Evolutionary conservation across 2,329 filamentous ascomycete species (phyloP).

Genomic region (Ophiocordyceps sinensis): DNA sequence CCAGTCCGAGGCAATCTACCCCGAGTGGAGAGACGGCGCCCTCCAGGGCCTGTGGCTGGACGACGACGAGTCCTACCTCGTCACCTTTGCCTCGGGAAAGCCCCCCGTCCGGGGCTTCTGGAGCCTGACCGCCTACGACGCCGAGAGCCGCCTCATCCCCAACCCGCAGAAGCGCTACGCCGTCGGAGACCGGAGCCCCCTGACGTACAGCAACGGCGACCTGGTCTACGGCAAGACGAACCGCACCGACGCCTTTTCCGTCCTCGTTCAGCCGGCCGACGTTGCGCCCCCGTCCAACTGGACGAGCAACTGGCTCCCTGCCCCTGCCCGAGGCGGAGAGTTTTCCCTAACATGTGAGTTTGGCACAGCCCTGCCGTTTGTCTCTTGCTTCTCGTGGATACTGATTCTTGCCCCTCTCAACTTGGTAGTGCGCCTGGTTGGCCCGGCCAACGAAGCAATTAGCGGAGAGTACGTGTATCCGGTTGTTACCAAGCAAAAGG

Average conservation of each 20-base stretch:
- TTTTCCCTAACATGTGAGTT: neutral
- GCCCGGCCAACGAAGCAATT: neutral
- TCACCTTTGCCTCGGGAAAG: slow-evolving; percentile 4
- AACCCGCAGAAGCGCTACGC: slow-evolving; percentile 11
- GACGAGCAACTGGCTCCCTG: slow-evolving; percentile 6
- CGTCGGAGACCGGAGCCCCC: slow-evolving; percentile 10
- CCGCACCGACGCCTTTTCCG: slow-evolving; percentile 8
- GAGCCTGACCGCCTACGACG: slow-evolving; percentile 13
- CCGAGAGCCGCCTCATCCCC: slow-evolving; percentile 8
- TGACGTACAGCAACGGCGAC: slow-evolving; percentile 12
- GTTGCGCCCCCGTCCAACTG: slow-evolving; percentile 11
- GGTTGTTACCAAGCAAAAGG: neutral
- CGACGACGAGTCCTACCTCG: slow-evolving; percentile 1
- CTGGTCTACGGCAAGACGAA: slow-evolving; percentile 1
- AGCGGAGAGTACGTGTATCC: neutral
- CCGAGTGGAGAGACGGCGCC: neutral
- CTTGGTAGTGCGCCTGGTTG: slow-evolving; percentile 1
- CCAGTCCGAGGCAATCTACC: neutral
- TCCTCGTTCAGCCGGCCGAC: slow-evolving; percentile 12
- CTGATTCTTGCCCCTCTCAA: too few species aligned
- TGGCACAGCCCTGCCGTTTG: neutral
- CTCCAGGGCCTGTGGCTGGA: neutral
- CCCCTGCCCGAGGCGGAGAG: neutral
- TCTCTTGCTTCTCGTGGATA: too few species aligned
- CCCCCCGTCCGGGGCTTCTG: slow-evolving; percentile 9